Base-by-base conservation (phyloP, 306 rosid species). In the Ammopiptanthus mongolicus region DNA sequence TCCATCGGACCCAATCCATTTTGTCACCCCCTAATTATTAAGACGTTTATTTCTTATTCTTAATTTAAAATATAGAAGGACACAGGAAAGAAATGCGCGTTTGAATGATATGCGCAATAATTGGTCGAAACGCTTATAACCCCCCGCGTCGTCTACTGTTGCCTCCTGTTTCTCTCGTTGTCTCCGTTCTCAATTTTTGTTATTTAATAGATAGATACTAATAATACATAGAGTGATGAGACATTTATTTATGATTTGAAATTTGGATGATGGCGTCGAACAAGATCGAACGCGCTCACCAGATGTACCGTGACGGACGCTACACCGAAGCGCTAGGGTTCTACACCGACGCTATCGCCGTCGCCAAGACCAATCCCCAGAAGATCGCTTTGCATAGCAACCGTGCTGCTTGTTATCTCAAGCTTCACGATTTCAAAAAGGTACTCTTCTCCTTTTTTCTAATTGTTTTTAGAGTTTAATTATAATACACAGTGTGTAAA, bases 381-480 rank as follows among this genome's bases (percentile, higher is more conserved):
- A 90, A 76, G 87, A 91, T 91, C 69, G 90, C 97, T 36, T 75
- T 93, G 23, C 98, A 87, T 39, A 93, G 98, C 74, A 93, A 91
- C 23, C 83, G 98, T 12, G 98, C 98, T 63, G 97, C 98, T 75
- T 94, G 98, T 58, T 92, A 75, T 39, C 85, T 94, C 74, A 94
- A 94, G 74, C 98, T 94, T 70, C 96, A 91, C 58, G 77, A 86
- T 88, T 94, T 94, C 82, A 84, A 85, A 13, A 85, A 86, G 98
- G 98, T 94, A 31, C 14, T 14, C 25, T 10, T 78, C 21, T 25
- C 17, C 14, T 62, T 14, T 52, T 39, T 25, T 39, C 18, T n/a
- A n/a, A n/a, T n/a, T n/a, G n/a, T n/a, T n/a, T n/a, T n/a, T n/a
- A n/a, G n/a, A n/a, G n/a, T n/a, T n/a, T n/a, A n/a, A n/a, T n/a